These are phyloP conservation scores for Antitrichia curtipendula DNA, from an alignment of 225 moss, liverwort and hornwort genomes.

Conservation along the genomic window DNA sequence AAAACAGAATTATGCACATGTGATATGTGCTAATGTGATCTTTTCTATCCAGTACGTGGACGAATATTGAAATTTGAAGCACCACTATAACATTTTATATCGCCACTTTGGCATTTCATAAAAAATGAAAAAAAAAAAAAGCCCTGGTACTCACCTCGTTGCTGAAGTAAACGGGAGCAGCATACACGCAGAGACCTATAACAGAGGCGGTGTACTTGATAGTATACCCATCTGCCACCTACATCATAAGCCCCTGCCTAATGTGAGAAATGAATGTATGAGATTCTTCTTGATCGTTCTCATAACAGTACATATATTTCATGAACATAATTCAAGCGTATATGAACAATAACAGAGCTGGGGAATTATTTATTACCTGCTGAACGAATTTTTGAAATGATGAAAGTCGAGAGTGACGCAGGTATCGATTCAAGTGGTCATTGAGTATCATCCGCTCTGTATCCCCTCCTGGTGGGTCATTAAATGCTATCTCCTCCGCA, in stretches of 20 bases:
- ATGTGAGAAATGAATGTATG: background rate
- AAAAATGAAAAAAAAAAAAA: too few species aligned
- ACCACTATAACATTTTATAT: too few species aligned
- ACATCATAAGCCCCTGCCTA: background rate
- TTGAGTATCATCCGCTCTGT: slow-evolving; percentile 37
- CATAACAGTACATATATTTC: background rate
- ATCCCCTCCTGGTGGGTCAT: slow-evolving; percentile 45
- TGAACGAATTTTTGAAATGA: slow-evolving; percentile 43
- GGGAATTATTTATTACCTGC: slow-evolving; percentile 10
- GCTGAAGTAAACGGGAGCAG: slow-evolving; percentile 31
- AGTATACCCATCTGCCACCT: slow-evolving; percentile 46
- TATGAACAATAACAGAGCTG: background rate
- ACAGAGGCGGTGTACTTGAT: slow-evolving; percentile 41
- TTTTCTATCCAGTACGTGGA: too few species aligned
- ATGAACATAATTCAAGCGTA: background rate
- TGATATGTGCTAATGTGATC: too few species aligned
- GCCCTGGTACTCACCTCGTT: slow-evolving; percentile 32
- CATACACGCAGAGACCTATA: slow-evolving; percentile 34
- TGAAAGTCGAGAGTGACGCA: slow-evolving; percentile 34
- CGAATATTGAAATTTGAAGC: too few species aligned
- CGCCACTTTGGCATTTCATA: too few species aligned
- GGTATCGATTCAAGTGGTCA: slow-evolving; percentile 25
- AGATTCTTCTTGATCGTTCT: background rate
- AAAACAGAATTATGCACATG: too few species aligned
- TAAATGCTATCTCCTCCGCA: slow-evolving; percentile 43